Percentiles rank a stretch among this genome's conserved stretches.
Conservation (phyloP, 106 monocot genomes). For the Acorus gramineus region DNA sequence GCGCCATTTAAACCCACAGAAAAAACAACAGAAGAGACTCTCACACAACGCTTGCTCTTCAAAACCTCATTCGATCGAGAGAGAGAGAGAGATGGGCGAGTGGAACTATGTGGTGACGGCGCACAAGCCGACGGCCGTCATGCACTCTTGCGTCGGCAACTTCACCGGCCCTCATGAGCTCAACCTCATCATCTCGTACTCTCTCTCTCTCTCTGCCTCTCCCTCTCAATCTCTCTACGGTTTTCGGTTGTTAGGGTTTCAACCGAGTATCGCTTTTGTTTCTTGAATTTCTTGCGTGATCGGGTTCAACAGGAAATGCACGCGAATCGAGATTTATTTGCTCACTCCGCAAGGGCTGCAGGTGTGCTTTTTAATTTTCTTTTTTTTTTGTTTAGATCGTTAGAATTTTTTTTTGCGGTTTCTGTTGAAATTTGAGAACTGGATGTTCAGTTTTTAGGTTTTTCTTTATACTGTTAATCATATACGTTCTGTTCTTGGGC, state of each 20-base stretch:
- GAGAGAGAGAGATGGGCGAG: constrained; percentile 50
- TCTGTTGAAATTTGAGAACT: too few relatives aligned
- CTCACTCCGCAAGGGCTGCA: constrained; percentile 90
- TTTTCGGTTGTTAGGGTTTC: not conserved
- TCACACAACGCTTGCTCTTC: too few relatives aligned
- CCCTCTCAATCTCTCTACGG: not conserved
- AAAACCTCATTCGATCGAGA: too few relatives aligned
- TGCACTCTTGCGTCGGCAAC: constrained; percentile 97
- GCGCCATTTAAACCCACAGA: too few relatives aligned
- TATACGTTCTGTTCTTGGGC: too few relatives aligned
- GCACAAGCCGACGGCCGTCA: constrained; percentile 96
- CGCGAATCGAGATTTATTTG: constrained; percentile 96
- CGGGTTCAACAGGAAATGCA: constrained; percentile 65
- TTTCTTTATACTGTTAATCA: too few relatives aligned
- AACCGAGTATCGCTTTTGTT: too few relatives aligned
- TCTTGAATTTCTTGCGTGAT: too few relatives aligned
- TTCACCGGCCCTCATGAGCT: constrained; percentile 95
- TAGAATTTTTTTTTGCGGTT: too few relatives aligned
- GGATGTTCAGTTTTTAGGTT: too few relatives aligned
- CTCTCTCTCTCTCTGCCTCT: not conserved
- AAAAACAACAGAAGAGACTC: too few relatives aligned
- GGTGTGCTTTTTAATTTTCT: constrained; percentile 19
- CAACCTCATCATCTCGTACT: constrained; percentile 91
- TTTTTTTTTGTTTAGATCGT: too few relatives aligned
- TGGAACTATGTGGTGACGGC: constrained; percentile 99